Evolutionary conservation across 768 basidiomycete genomes (phyloP).

Genomic region (Lyophyllum decastes): DNA sequence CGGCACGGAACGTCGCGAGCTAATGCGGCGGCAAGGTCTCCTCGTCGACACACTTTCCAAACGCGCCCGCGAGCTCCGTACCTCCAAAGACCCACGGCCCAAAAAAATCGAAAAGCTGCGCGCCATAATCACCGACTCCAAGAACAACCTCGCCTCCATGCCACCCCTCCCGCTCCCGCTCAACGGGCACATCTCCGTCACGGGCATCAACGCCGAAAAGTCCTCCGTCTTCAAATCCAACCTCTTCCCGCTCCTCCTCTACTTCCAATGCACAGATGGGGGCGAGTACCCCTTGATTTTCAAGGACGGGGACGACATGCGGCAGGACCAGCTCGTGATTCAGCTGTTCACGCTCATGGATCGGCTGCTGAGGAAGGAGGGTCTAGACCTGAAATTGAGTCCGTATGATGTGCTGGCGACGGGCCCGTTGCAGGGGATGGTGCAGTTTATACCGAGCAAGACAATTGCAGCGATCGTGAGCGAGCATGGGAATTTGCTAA

Average conservation of each 20-base stretch:
- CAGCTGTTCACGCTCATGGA: slow-evolving; percentile 99
- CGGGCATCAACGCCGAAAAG: slow-evolving; percentile 88
- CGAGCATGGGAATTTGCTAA: slow-evolving; percentile 85
- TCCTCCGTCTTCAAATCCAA: slow-evolving; percentile 98
- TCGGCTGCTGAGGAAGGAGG: slow-evolving; percentile 88
- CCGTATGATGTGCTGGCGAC: slow-evolving; percentile 95
- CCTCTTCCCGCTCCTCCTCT: slow-evolving; percentile 87
- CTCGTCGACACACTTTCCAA: slow-evolving; percentile 85
- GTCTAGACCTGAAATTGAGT: slow-evolving; percentile 87
- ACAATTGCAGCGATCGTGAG: slow-evolving; percentile 93
- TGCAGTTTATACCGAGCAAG: slow-evolving; percentile 93
- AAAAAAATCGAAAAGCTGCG: slow-evolving; percentile 98
- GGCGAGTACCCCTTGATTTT: slow-evolving; percentile 94
- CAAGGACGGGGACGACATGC: slow-evolving; percentile 98
- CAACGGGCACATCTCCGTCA: slow-evolving; percentile 82
- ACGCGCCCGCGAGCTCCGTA: slow-evolving; percentile 84
- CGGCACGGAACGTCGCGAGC: slow-evolving; percentile 80
- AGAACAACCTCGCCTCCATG: slow-evolving; percentile 81
- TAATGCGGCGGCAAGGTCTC: slow-evolving; percentile 90
- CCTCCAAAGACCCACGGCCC: slow-evolving; percentile 88
- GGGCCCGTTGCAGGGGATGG: slow-evolving; percentile 91
- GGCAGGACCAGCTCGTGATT: slow-evolving; percentile 97
- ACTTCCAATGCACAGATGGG: slow-evolving; percentile 84
- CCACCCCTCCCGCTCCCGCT: slow-evolving; percentile 85
- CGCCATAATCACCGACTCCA: slow-evolving; percentile 80